Base-by-base conservation (phyloP, 2,329 filamentous ascomycete species). In the Pseudogymnoascus sp. region DNA sequence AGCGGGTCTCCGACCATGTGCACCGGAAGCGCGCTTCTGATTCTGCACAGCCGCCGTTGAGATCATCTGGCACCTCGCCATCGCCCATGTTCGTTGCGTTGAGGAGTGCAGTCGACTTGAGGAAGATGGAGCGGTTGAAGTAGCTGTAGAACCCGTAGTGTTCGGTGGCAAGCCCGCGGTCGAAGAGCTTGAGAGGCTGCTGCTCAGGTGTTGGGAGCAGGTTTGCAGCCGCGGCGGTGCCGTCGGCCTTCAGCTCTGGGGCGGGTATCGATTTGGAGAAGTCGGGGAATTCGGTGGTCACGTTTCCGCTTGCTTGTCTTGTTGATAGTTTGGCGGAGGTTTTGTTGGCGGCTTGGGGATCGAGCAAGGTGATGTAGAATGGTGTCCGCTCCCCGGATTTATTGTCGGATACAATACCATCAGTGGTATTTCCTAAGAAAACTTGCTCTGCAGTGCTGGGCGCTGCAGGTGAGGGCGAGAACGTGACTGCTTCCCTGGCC, bases 61-160 rank as follows among this genome's bases (percentile, higher is more conserved):
- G 69, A 68, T 87, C 85, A 26, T 79, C 75, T 1, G 79, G 75
- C 2, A 79, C 74, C 60, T 76, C 72, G 7, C 72, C 73, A n/a
- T 77, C 72, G 13, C 72, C 71, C 15, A 72, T 66, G 35, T 78
- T 78, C 26, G 70, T 71, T n/a, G 71, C 71, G 66, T 82, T 81
- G 64, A 84, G 72, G 1, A 77, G 73, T 0, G 76, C 75, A 10
- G 81, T 77, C 15, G 85, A 86, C 69, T 87, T 85, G 66, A 96
- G 80, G 78, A 93, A 96, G 67, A 96, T 90, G 8, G 88, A 89
- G 68, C 92, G 90, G 76, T 92, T 87, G 75, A 90, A 97, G 79
- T 96, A 96, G 0, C 84, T 90, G 77, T 96, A 97, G 77, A 97
- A 97, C 2, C 91, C 91, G 75, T 96, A 97, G 76, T 96, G 91